Percentiles rank a stretch among this genome's conserved stretches.
phyloP scores from a whole-genome alignment of 306 rosid genomes.

The Senna siamea region DNA sequence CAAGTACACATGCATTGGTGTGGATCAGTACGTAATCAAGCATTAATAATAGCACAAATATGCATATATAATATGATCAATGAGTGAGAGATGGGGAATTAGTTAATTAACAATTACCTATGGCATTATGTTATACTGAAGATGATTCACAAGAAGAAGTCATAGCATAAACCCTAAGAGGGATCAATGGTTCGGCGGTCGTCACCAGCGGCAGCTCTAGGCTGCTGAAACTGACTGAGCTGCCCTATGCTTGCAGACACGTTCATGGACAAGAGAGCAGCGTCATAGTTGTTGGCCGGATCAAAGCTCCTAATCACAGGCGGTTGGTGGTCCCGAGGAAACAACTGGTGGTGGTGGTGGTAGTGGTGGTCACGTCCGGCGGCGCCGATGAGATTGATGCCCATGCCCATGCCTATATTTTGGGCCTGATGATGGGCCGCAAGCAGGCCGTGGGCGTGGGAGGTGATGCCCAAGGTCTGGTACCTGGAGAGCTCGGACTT shows the following conservation, averaged over 20 bases:
- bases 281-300: conserved; percentile 62
- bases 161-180: conserved; percentile 57
- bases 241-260: conserved; percentile 79
- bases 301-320: conserved; percentile 50
- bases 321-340: conserved; percentile 58
- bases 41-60: no score
- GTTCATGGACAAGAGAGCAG: conserved; percentile 75
- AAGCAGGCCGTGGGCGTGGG: conserved; percentile 49
- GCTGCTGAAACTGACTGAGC: conserved; percentile 74
- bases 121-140: conserved; percentile 23
- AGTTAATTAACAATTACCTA: no score
- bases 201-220: conserved; percentile 62
- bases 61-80: no score
- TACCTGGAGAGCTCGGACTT: conserved; percentile 88
- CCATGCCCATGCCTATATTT: conserved; percentile 29
- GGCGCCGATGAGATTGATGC: conserved; percentile 34
- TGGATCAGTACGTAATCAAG: no score
- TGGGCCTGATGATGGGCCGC: conserved; percentile 43
- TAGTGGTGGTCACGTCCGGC: conserved; percentile 39
- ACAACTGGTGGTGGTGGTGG: conserved; percentile 69
- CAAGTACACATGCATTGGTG: no score
- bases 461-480: conserved; percentile 43
- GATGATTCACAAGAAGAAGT: neutral
- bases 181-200: conserved; percentile 84
- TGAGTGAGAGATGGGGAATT: no score